A percentile compares a stretch with the other conserved stretches of the same genome.
Evolutionary conservation across 192 early-diverging fungal genomes (phyloP).

Genomic region (Entomortierella chlamydospora): DNA sequence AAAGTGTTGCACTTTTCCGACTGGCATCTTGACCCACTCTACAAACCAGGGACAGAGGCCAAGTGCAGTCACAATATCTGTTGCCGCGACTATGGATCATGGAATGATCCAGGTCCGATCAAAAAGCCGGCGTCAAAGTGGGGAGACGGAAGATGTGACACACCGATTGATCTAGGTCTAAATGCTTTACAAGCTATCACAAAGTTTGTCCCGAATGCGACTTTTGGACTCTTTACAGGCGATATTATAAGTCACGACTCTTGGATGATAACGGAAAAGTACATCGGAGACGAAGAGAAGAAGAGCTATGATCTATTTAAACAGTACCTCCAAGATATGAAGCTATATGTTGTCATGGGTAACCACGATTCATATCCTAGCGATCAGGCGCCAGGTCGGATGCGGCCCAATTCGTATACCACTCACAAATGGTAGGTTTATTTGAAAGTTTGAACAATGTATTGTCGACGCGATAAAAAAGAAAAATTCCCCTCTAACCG

Average conservation of each 20-base stretch:
- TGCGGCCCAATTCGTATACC: slow-evolving; percentile 12
- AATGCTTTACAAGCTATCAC: slow-evolving; percentile 59
- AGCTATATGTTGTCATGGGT: slow-evolving; percentile 62
- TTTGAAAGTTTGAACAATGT: too few relatives aligned
- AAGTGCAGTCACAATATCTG: slow-evolving; percentile 65
- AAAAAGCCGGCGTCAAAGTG: slow-evolving; percentile 49
- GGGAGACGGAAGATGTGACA: slow-evolving; percentile 65
- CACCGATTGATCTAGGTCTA: slow-evolving; percentile 58
- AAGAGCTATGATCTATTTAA: slow-evolving; percentile 54
- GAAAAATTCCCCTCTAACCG: too few relatives aligned
- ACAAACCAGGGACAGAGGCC: slow-evolving; percentile 58
- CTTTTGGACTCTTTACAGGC: slow-evolving; percentile 66
- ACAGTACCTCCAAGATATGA: slow-evolving; percentile 44
- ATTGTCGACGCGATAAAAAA: too few relatives aligned
- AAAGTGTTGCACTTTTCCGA: slow-evolving; percentile 65
- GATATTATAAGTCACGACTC: slow-evolving; percentile 66
- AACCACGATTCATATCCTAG: slow-evolving; percentile 63
- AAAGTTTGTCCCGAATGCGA: slow-evolving; percentile 46
- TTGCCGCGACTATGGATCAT: slow-evolving; percentile 56
- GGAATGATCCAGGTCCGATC: slow-evolving; percentile 49
- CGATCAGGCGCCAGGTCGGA: slow-evolving; percentile 35
- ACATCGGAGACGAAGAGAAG: slow-evolving; percentile 30
- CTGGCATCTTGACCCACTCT: slow-evolving; percentile 66
- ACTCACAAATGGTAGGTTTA: slow-evolving; percentile 42
- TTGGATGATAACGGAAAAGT: slow-evolving; percentile 60